Evolutionary conservation across 2,329 filamentous ascomycete species (phyloP).

Genomic region (Pseudocercospora ulei): DNA sequence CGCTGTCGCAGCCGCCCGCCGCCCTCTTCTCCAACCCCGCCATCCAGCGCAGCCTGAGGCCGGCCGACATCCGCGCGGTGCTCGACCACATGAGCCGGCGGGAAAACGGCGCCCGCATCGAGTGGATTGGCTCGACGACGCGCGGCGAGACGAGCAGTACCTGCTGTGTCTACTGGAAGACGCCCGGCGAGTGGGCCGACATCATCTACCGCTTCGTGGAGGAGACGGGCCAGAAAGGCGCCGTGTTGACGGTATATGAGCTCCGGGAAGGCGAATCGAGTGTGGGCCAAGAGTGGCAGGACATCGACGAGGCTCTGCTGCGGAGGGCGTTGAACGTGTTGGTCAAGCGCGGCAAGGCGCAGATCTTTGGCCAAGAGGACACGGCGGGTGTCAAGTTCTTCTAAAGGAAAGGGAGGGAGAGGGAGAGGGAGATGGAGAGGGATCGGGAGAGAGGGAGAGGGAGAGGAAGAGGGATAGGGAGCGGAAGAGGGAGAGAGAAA

Average conservation of each 20-base stretch:
- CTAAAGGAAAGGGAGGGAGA: slow-evolving; percentile 39
- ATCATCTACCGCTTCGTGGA: slow-evolving; percentile 71
- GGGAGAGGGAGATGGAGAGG: too few relatives aligned
- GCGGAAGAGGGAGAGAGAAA: too few relatives aligned
- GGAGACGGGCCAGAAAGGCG: slow-evolving; percentile 75
- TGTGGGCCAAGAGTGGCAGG: slow-evolving; percentile 36
- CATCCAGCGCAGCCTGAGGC: slow-evolving; percentile 40
- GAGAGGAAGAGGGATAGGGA: too few relatives aligned
- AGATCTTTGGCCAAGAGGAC: slow-evolving; percentile 84
- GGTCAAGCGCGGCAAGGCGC: slow-evolving; percentile 82
- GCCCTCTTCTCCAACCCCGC: slow-evolving; percentile 46
- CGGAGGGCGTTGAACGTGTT: slow-evolving; percentile 68
- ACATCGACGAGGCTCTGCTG: slow-evolving; percentile 69
- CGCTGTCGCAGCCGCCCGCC: slow-evolving; percentile 48
- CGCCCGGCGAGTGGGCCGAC: slow-evolving; percentile 81
- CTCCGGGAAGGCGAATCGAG: slow-evolving; percentile 78
- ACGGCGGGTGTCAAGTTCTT: slow-evolving; percentile 95
- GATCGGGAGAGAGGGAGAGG: slow-evolving; percentile 7
- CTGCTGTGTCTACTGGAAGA: slow-evolving; percentile 74
- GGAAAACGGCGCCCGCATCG: slow-evolving; percentile 46
- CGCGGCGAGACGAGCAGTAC: slow-evolving; percentile 43
- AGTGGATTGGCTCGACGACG: slow-evolving; percentile 49
- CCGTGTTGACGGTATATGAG: slow-evolving; percentile 87
- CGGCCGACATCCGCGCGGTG: slow-evolving; percentile 47
- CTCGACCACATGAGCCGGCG: slow-evolving; percentile 48